Conservation (phyloP, 352 stramenopile species). For the Pythium volutum region DNA sequence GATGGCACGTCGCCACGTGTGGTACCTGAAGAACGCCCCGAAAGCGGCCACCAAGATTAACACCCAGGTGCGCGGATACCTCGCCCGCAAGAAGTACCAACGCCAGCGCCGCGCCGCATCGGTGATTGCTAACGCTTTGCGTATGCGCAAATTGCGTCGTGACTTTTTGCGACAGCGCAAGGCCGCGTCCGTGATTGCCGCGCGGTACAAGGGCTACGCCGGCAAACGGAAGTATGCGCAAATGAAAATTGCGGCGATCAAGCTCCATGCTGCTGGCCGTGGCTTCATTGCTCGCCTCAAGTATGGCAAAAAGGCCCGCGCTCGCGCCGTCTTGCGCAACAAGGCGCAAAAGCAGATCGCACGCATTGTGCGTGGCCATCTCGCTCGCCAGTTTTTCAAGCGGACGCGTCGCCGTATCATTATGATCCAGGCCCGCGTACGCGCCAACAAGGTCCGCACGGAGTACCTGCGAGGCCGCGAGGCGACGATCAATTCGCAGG, state of each 20-base stretch:
- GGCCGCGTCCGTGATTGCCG: conserved; percentile 65
- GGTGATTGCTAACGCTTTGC: conserved; percentile 64
- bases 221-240: conserved; percentile 54
- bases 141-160: conserved; percentile 61
- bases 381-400: conserved; percentile 58
- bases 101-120: conserved; percentile 67
- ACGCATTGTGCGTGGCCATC: conserved; percentile 65
- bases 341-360: conserved; percentile 79
- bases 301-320: conserved; percentile 83
- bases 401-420: conserved; percentile 58
- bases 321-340: conserved; percentile 65
- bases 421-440: conserved; percentile 86
- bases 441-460: conserved; percentile 82
- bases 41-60: conserved; percentile 81
- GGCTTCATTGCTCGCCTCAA: conserved; percentile 82
- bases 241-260: conserved; percentile 72
- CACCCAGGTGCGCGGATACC: conserved; percentile 58
- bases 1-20: conserved; percentile 58
- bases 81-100: conserved; percentile 63
- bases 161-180: conserved; percentile 64
- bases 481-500: conserved; percentile 85
- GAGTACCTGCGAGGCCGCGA: conserved; percentile 85
- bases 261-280: conserved; percentile 72
- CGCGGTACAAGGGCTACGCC: conserved; percentile 71
- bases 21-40: conserved; percentile 72